Conservation (phyloP, 106 monocot species). For the Triglochin maritima region DNA sequence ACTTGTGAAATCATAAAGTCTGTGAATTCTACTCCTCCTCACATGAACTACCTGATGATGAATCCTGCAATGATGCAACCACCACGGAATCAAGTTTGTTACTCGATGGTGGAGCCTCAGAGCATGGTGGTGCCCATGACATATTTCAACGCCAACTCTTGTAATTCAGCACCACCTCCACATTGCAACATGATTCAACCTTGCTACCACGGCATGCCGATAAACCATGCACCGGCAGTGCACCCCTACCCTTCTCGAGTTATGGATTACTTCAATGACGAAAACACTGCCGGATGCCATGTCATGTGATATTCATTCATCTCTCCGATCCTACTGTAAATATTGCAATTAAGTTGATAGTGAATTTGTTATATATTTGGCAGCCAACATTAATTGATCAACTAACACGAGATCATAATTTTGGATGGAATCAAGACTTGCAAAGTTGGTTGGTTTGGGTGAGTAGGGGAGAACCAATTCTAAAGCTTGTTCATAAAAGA, state of each 20-base stretch:
- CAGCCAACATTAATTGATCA: too few relatives aligned
- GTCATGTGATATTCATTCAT: conserved; percentile 34
- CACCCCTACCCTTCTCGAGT: conserved; percentile 19
- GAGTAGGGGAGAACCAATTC: too few relatives aligned
- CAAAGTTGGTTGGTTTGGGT: too few relatives aligned
- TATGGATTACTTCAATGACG: conserved; percentile 76
- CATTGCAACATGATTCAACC: not conserved
- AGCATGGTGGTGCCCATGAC: conserved; percentile 12
- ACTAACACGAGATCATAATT: too few relatives aligned
- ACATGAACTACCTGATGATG: conserved; percentile 15
- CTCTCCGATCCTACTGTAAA: too few relatives aligned
- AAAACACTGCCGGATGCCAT: conserved; percentile 61
- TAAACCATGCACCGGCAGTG: not conserved
- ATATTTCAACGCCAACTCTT: conserved; percentile 14
- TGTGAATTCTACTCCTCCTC: conserved; percentile 14
- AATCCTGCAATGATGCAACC: conserved; percentile 11
- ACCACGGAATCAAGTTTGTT: conserved; percentile 8
- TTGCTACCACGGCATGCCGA: conserved; percentile 11
- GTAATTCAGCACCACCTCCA: too few relatives aligned
- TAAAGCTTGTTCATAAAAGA: too few relatives aligned
- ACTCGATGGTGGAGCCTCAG: conserved; percentile 24
- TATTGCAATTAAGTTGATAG: too few relatives aligned
- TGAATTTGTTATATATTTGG: too few relatives aligned
- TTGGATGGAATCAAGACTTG: too few relatives aligned
- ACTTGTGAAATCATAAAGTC: not conserved